Evolutionary conservation across 2,329 filamentous ascomycete species (phyloP).

Genomic region (Cladobotryum mycophilum): DNA sequence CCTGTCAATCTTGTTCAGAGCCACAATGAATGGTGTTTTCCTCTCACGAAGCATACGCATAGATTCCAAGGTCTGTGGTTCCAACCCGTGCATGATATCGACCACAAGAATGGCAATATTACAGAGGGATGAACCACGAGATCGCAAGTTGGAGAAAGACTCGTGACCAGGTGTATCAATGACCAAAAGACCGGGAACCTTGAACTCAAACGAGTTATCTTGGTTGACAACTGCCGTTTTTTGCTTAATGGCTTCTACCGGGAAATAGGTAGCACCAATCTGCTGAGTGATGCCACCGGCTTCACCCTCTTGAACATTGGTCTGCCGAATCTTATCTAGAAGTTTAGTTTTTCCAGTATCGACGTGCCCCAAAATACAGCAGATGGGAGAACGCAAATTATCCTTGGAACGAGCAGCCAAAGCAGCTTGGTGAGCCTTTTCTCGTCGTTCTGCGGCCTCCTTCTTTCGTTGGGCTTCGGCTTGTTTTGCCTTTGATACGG

Average conservation of each 20-base stretch:
- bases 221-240: conserved; percentile 93
- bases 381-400: conserved; percentile 93
- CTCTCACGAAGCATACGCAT: conserved; percentile 89
- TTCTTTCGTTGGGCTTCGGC: conserved; percentile 75
- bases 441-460: conserved; percentile 80
- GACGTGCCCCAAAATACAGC: conserved; percentile 99
- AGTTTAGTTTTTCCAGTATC: conserved; percentile 99
- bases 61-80: conserved; percentile 94
- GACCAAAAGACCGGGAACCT: conserved; percentile 90
- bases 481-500: conserved; percentile 63
- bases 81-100: conserved; percentile 99
- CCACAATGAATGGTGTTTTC: conserved; percentile 97
- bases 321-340: conserved; percentile 95
- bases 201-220: conserved; percentile 88
- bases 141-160: conserved; percentile 97
- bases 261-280: conserved; percentile 99
- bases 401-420: conserved; percentile 87
- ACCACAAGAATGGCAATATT: conserved; percentile 99
- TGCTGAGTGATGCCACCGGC: conserved; percentile 99
- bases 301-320: conserved; percentile 98
- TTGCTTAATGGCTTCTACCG: conserved; percentile 81
- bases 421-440: conserved; percentile 86
- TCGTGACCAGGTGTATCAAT: conserved; percentile 99
- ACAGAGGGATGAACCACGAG: conserved; percentile 93
- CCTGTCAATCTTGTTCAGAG: conserved; percentile 99